A percentile compares a stretch with the other conserved stretches of the same genome.
phyloP scores from a whole-genome alignment of 164 flowering plant species.

The Nelumbo lutea region DNA sequence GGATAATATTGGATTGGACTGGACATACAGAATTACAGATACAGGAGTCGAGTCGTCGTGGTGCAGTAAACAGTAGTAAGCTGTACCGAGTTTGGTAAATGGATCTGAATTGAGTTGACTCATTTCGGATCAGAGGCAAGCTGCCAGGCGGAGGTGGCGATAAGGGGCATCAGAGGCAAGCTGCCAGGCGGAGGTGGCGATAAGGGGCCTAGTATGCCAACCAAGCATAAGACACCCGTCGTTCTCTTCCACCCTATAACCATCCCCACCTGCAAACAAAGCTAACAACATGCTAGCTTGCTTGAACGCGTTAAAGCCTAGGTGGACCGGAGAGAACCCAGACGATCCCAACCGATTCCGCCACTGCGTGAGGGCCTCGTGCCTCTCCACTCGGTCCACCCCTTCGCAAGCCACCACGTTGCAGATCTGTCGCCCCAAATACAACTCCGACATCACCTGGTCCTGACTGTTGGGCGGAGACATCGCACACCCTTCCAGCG shows the following conservation, averaged over 20 bases:
- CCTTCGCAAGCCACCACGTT: conserved; percentile 89
- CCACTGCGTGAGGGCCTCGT: conserved; percentile 72
- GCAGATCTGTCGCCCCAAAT: conserved; percentile 66
- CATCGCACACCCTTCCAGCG: conserved; percentile 54
- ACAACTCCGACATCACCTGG: conserved; percentile 63
- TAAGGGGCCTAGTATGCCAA: conserved; percentile 81
- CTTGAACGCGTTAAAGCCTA: conserved; percentile 77
- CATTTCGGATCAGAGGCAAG: background rate
- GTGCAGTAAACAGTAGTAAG: background rate
- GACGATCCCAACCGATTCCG: conserved; percentile 40
- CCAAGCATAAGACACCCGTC: conserved; percentile 70
- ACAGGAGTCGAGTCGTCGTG: background rate
- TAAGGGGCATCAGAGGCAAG: conserved; percentile 37
- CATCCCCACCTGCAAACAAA: conserved; percentile 67
- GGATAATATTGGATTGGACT: background rate
- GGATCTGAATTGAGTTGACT: background rate
- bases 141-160: conserved; percentile 78
- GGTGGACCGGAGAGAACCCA: conserved; percentile 63
- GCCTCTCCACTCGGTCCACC: conserved; percentile 62
- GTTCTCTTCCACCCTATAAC: conserved; percentile 75
- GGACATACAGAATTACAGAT: no score
- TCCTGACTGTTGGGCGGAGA: conserved; percentile 34
- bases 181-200: conserved; percentile 78
- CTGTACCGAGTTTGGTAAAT: background rate
- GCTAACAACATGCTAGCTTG: conserved; percentile 80